Percentiles rank a stretch among this genome's conserved stretches.
These are phyloP conservation scores for Aspergillus ruber DNA, from an alignment of 2,329 filamentous ascomycete genomes.

Conservation along the genomic window DNA sequence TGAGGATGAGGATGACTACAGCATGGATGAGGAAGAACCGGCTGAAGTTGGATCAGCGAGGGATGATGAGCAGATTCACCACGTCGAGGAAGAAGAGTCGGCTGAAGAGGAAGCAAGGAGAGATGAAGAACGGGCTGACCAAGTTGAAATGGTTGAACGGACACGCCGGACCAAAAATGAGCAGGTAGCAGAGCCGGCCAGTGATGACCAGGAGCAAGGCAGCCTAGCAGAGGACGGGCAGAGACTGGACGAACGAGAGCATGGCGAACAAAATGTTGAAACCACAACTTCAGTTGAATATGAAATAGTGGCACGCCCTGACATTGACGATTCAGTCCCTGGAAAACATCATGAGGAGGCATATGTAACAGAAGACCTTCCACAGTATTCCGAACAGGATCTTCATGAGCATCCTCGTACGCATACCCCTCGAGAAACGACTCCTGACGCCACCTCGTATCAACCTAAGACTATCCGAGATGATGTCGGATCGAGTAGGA, in stretches of 20 bases:
- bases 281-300: neutral
- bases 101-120: neutral
- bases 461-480: neutral
- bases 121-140: neutral
- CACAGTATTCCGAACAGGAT: neutral
- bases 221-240: slow-evolving; percentile 1
- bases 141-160: neutral
- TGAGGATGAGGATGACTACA: neutral
- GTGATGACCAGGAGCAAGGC: neutral
- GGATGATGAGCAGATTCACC: too few species aligned
- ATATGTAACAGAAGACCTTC: neutral
- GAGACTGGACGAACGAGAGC: slow-evolving; percentile 1
- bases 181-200: neutral
- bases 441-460: neutral
- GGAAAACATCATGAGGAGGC: neutral
- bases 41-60: neutral
- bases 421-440: neutral
- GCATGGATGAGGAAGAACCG: neutral
- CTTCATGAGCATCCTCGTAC: neutral
- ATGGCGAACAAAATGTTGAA: slow-evolving; percentile 6
- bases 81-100: neutral
- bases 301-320: slow-evolving; percentile 2
- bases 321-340: neutral
- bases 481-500: neutral
- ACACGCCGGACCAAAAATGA: neutral